Conservation (phyloP, 2,329 filamentous ascomycete genomes). For the Exophiala xenobiotica region DNA sequence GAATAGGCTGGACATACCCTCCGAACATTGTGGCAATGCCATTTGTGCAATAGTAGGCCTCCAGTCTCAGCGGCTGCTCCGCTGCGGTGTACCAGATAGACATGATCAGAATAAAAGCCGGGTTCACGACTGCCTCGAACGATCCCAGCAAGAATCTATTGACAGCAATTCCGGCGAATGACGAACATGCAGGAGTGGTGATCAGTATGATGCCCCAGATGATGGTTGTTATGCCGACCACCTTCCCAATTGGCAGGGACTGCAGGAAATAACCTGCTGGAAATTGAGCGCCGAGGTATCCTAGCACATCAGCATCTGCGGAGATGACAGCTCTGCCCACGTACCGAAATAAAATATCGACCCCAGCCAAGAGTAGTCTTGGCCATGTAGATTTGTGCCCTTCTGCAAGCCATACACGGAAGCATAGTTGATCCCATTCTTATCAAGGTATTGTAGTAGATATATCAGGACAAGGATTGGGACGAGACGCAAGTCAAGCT, state of each 20-base stretch:
- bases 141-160: constrained; percentile 21
- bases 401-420: constrained; percentile 48
- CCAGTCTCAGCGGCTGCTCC: constrained; percentile 24
- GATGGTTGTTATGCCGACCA: constrained; percentile 40
- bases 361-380: constrained; percentile 50
- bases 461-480: constrained; percentile 28
- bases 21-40: constrained; percentile 63
- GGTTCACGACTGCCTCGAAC: constrained; percentile 31
- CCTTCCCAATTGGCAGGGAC: constrained; percentile 50
- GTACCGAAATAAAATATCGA: constrained; percentile 49
- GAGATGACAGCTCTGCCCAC: background rate
- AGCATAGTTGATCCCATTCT: constrained; percentile 29
- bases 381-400: constrained; percentile 40
- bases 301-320: constrained; percentile 20
- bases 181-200: constrained; percentile 19
- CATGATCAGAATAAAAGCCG: constrained; percentile 37
- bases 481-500: constrained; percentile 25
- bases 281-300: constrained; percentile 52
- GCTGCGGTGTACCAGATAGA: constrained; percentile 26
- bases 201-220: constrained; percentile 23
- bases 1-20: constrained; percentile 53
- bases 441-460: constrained; percentile 29
- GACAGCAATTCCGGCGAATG: constrained; percentile 22
- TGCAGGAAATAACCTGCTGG: constrained; percentile 52
- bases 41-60: constrained; percentile 43